A percentile compares a stretch with the other conserved stretches of the same genome.
Conservation (phyloP, 2,329 filamentous ascomycete genomes). For the Neophaeococcomyces mojaviensis region DNA sequence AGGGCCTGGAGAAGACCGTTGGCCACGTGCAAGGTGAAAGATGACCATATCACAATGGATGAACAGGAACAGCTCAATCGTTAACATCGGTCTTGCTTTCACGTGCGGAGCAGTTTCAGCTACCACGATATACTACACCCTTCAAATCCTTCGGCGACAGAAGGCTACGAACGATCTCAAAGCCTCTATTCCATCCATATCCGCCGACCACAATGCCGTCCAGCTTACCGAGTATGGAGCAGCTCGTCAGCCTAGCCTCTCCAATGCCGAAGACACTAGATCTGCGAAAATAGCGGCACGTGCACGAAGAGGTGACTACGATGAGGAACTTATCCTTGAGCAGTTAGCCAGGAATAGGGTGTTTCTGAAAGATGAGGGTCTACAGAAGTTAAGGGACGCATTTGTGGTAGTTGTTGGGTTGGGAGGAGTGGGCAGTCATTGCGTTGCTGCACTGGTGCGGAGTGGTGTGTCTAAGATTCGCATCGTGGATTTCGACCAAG, state of each 20-base stretch:
- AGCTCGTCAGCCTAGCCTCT: conserved; percentile 22
- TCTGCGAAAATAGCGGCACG: conserved; percentile 51
- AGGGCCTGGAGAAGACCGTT: no score
- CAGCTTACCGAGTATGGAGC: conserved; percentile 46
- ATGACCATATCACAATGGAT: conserved; percentile 18
- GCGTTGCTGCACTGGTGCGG: conserved; percentile 72
- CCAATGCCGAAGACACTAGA: conserved; percentile 48
- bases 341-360: conserved; percentile 89
- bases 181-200: conserved; percentile 43
- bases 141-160: conserved; percentile 48
- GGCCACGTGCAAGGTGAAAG: conserved; percentile 4
- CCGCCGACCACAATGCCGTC: conserved; percentile 16
- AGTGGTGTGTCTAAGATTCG: conserved; percentile 84
- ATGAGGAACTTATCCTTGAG: conserved; percentile 80
- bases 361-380: conserved; percentile 76
- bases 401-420: conserved; percentile 89
- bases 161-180: conserved; percentile 53
- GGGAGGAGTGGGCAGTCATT: conserved; percentile 91
- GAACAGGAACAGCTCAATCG: conserved; percentile 13
- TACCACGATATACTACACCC: conserved; percentile 44
- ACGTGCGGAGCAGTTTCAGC: conserved; percentile 41
- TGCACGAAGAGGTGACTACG: conserved; percentile 57
- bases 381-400: conserved; percentile 68
- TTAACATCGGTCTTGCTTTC: conserved; percentile 24
- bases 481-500: conserved; percentile 94